A percentile compares a stretch with the other conserved stretches of the same genome.
phyloP scores from a whole-genome alignment of 2,329 filamentous ascomycete species.

The Xylariales sp. region DNA sequence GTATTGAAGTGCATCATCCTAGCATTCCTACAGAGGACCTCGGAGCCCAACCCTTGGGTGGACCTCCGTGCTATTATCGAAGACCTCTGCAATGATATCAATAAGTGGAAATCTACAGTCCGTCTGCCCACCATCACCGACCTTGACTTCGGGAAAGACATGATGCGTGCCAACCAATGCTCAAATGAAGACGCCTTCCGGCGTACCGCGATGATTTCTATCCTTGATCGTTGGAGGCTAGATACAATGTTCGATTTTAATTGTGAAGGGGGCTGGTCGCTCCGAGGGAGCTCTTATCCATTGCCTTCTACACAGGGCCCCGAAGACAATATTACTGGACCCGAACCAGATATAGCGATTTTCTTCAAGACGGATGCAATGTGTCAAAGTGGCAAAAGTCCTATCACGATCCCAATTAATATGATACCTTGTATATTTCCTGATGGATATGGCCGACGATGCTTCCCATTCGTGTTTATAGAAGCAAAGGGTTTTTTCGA shows the following conservation, averaged over 20 bases:
- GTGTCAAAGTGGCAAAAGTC: too few relatives aligned
- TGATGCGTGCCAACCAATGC: background rate
- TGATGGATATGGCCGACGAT: background rate
- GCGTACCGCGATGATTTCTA: constrained; percentile 23
- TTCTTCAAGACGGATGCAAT: background rate
- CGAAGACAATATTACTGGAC: background rate
- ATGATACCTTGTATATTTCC: background rate
- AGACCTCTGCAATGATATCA: constrained; percentile 1
- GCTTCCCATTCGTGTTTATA: constrained; percentile 12
- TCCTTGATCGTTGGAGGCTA: background rate
- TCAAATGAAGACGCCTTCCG: constrained; percentile 17
- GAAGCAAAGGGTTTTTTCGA: background rate
- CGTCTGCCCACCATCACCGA: background rate
- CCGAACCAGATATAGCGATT: constrained; percentile 12
- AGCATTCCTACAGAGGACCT: too few relatives aligned
- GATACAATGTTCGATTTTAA: constrained; percentile 5
- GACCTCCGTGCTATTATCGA: background rate
- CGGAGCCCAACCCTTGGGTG: too few relatives aligned
- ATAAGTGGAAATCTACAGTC: constrained; percentile 13
- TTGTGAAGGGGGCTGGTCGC: background rate
- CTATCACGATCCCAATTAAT: background rate
- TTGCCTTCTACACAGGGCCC: background rate
- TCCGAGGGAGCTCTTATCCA: background rate
- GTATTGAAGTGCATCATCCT: too few relatives aligned
- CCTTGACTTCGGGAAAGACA: constrained; percentile 9